A percentile compares a stretch with the other conserved stretches of the same genome.
These are phyloP conservation scores for Pleurotus platypus DNA, from an alignment of 768 basidiomycete genomes.

Conservation along the genomic window DNA sequence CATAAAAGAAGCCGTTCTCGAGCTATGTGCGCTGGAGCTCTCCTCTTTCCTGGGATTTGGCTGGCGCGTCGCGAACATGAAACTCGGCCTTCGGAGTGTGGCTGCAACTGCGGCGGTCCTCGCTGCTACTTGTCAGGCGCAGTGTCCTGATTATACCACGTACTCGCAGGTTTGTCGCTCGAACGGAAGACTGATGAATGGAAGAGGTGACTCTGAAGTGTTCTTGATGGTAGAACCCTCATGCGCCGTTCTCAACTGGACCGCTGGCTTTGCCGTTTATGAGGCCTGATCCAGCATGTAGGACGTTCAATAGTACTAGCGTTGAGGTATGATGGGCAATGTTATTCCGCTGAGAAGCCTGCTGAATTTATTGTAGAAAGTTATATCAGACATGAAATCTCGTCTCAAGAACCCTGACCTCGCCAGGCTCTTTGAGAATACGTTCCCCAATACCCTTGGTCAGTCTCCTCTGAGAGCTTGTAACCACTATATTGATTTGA, in stretches of 20 bases:
- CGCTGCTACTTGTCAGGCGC: conserved; percentile 22
- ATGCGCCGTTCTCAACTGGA: conserved; percentile 58
- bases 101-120: conserved; percentile 22
- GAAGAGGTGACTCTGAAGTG: not conserved
- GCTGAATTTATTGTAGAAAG: conserved; percentile 40
- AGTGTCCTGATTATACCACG: conserved; percentile 60
- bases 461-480: conserved; percentile 5
- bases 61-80: conserved; percentile 12
- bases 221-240: conserved; percentile 41
- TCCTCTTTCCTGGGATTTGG: not conserved
- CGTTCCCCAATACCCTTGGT: conserved; percentile 82
- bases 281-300: conserved; percentile 64
- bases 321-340: conserved; percentile 52
- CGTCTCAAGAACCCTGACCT: conserved; percentile 74
- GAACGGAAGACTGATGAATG: conserved; percentile 3
- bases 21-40: not conserved
- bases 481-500: not conserved
- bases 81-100: conserved; percentile 17
- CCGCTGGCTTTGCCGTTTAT: conserved; percentile 66
- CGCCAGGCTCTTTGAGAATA: conserved; percentile 77
- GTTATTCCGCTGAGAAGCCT: not conserved
- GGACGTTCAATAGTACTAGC: conserved; percentile 72
- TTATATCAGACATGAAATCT: conserved; percentile 69
- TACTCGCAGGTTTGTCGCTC: conserved; percentile 46
- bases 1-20: not conserved